These are phyloP conservation scores for Rossbeevera mucosa DNA, from an alignment of 768 basidiomycete genomes.

Conservation along the genomic window DNA sequence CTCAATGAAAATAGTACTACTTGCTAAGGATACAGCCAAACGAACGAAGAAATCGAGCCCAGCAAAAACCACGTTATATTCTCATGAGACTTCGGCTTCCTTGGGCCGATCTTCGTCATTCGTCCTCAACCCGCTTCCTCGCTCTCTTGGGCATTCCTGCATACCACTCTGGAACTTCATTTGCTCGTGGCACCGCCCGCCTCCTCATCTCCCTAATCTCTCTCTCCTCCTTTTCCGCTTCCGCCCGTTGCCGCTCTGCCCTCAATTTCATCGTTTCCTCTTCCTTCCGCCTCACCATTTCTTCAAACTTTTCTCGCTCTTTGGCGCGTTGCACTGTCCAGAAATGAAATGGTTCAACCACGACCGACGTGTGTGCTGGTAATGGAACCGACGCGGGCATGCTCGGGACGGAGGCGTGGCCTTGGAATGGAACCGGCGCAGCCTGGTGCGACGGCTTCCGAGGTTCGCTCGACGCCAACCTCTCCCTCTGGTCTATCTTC, in stretches of 20 bases:
- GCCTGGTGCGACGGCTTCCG: constrained; percentile 15
- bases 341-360: constrained; percentile 36
- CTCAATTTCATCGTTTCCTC: constrained; percentile 42
- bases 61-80: neutral
- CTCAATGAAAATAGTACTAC: neutral
- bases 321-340: constrained; percentile 53
- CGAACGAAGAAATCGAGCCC: neutral
- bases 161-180: constrained; percentile 77
- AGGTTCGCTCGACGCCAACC: constrained; percentile 24
- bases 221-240: constrained; percentile 54
- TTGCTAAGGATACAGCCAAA: neutral
- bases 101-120: neutral
- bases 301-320: constrained; percentile 64
- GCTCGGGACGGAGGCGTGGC: constrained; percentile 44
- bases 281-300: constrained; percentile 52
- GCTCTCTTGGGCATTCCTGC: constrained; percentile 58
- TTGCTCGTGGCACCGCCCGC: constrained; percentile 61
- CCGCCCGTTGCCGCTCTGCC: constrained; percentile 44
- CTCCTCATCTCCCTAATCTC: constrained; percentile 59
- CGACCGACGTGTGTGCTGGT: neutral
- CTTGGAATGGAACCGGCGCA: constrained; percentile 34
- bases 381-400: neutral
- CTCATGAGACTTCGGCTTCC: neutral
- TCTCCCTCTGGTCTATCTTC: constrained; percentile 31
- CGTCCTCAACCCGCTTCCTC: neutral